Base-by-base conservation (phyloP, 2,329 filamentous ascomycete genomes). In the Tolypocladium nubicola region DNA sequence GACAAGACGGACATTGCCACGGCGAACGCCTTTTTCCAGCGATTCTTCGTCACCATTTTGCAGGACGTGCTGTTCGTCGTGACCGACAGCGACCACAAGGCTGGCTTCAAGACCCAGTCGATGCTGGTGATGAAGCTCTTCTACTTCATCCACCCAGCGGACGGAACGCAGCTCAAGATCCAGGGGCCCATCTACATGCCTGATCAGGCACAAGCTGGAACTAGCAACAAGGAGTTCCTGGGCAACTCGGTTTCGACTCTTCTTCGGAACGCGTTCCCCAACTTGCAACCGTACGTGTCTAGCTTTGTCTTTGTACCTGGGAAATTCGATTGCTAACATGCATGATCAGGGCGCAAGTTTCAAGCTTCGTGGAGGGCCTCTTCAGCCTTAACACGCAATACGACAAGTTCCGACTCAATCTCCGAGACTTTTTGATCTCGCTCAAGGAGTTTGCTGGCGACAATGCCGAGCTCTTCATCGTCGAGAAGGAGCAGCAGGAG, bases 51-150 rank as follows among this genome's bases (percentile, higher is more conserved):
- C 56, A 86, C 89, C 1, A 97, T 99, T 63, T 79, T 99, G 54
- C 94, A 99, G 73, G 94, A 99, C 67, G 91, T 99, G 16, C 96
- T 99, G 80, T 99, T 97, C 68, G 94, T 99, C 47, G 82, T 99
- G 55, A 97, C 94, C 0, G 94, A 99, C 69, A 93, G 88, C 60
- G 94, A 99, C 66, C 94, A 99, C 81, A 99, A 99, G 79, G 94
- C 94, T 60, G 94, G 94, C 1, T 99, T 99, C 80, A 99, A 99
- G 80, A 94, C 92, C 10, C 94, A 99, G 76, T 92, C 92, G 4
- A 88, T 94, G 83, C 79, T 99, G 53, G 77, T 99, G 60, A 91
- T 94, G 66, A 89, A 92, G 68, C 92, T 99, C 82, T 96, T 99
- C 76, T 95, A 92, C 79, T 91, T 97, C 57, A 86, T 97, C n/a